Base-by-base conservation (phyloP, 1,284 basidiomycete species). In the Coriolopsis trogii region DNA sequence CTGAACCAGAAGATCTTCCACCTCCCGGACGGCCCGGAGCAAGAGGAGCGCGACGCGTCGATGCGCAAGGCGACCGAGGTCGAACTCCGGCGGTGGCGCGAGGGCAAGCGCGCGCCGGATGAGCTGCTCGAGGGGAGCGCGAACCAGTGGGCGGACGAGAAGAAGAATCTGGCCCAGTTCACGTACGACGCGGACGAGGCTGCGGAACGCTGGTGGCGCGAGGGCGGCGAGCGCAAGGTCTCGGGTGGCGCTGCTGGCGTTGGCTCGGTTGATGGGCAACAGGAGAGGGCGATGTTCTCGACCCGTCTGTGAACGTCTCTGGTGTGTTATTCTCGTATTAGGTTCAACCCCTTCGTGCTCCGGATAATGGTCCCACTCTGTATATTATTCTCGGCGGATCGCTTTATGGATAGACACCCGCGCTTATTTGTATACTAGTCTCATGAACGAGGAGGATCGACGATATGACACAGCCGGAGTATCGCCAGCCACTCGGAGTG, bases 1-100 rank as follows among this genome's bases (percentile, higher is more conserved):
- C 61, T 75, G 26, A 84, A 83, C 57, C 79, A 80, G 54, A 61
- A 69, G 41, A 73, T 78, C 26, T 83, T 83, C 65, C 81, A 85
- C 60, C 62, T 83, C 0, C 70, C 69, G 0, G 82, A 84, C 51
- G 81, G 82, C 0, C 75, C 75, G 1, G 78, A 75, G 45, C 84
- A 86, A 51, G 63, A 73, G 42, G 65, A 63, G 29, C 72, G 84
- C 15, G 82, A 85, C 54, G 59, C 55, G 15, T 67, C 73, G 7
- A 84, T 85, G 82, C 70, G 70, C n/a, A 51, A 48, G 6, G 78
- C 76, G 23, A 81, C 78, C 78, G 73, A 70, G 25, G 59, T 62
- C 0, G 73, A 75, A 43, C 52, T 76, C 20, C 49, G 50, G 38
- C 37, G 31, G 29, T 29, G 46, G 49, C 44, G 55, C 34, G 48